Base-by-base conservation (phyloP, 2,329 filamentous ascomycete species). In the Exophiala alcalophila region DNA sequence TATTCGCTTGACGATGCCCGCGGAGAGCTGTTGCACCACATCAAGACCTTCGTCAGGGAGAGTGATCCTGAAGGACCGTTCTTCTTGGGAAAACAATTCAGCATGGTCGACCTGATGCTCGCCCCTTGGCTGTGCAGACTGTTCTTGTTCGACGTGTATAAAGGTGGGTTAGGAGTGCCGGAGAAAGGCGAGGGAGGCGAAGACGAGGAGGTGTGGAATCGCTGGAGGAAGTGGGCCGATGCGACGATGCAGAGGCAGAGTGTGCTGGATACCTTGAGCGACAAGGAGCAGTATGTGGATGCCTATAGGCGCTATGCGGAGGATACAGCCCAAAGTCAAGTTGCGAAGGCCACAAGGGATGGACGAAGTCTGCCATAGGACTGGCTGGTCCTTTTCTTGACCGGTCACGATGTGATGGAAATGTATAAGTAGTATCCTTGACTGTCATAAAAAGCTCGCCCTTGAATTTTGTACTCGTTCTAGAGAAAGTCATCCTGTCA, bases 71-170 rank as follows among this genome's bases (percentile, higher is more conserved):
- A 66, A 5, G 80, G 80, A 0, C 84, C 84, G 0, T 90, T 76
- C 65, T 90, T 89, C 58, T 59, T 81, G 1, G 84, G 84, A 1
- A 61, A 68, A 1, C 65, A 73, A 26, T 74, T 86, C n/a, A 74
- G 74, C 40, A 64, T 89, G 14, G 77, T 87, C 10, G 86, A 91
- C 61, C 69, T 88, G 16, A 75, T 79, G 49, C 65, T 89, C 3
- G 84, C 80, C 25, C 85, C 85, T 0, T 90, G 84, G 84, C 80
- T 81, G 0, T 75, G 80, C 55, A 71, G 85, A 10, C 59, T 88
- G 14, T 90, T 84, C 69, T 66, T 87, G 4, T 81, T 90, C 53
- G 83, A 90, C 54, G 74, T 86, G 50, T 90, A 83, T 59, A 90
- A 90, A 0, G 71, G 69, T 1, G 75, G 74, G 0, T 48, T 72